Conservation (phyloP, 1,139 yeast species). For the Blastobotrys illinoisensis region DNA sequence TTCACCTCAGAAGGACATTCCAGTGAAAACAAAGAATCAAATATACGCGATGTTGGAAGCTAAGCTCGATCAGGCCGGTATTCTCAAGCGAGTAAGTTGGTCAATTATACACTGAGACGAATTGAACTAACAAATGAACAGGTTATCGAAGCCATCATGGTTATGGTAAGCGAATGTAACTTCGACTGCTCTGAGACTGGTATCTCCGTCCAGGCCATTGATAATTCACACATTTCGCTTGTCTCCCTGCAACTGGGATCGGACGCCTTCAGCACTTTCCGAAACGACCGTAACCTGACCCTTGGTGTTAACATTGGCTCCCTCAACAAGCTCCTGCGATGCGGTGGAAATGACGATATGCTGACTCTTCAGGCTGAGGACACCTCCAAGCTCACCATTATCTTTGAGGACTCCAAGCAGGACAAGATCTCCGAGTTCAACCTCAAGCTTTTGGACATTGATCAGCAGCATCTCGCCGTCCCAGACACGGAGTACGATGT, state of each 20-base stretch:
- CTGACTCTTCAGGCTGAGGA: slow-evolving; percentile 90
- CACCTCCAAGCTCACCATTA: slow-evolving; percentile 69
- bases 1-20: neutral
- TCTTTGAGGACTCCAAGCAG: slow-evolving; percentile 85
- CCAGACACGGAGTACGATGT: slow-evolving; percentile 93
- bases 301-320: slow-evolving; percentile 88
- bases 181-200: slow-evolving; percentile 95
- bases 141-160: slow-evolving; percentile 88
- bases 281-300: slow-evolving; percentile 93
- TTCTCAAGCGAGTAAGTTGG: slow-evolving; percentile 63
- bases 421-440: slow-evolving; percentile 92
- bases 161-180: slow-evolving; percentile 89
- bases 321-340: slow-evolving; percentile 77
- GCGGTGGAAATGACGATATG: slow-evolving; percentile 88
- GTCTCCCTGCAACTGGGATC: slow-evolving; percentile 84
- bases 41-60: slow-evolving; percentile 79
- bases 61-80: slow-evolving; percentile 86
- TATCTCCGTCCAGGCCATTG: slow-evolving; percentile 94
- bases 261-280: slow-evolving; percentile 85
- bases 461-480: slow-evolving; percentile 87
- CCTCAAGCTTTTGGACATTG: slow-evolving; percentile 92
- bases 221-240: slow-evolving; percentile 90
- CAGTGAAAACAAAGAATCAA: too few species aligned
- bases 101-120: neutral
- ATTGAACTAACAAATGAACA: slow-evolving; percentile 13